phyloP scores from a whole-genome alignment of 306 rosid species.

The Trichosanthes cucumerina region DNA sequence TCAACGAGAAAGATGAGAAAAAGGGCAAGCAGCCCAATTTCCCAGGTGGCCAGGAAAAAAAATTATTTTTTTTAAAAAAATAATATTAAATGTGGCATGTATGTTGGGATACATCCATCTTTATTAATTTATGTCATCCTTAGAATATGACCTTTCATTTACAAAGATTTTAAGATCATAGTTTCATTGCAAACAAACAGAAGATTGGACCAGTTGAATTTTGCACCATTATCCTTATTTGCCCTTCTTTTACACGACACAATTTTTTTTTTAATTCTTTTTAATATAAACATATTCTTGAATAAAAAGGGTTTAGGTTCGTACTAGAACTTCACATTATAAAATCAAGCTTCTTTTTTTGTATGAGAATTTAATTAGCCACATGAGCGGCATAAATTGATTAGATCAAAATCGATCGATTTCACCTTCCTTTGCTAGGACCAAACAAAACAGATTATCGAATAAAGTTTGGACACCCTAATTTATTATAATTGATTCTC shows the following conservation, averaged over 20 bases:
- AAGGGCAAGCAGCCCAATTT: background rate
- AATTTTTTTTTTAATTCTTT: background rate
- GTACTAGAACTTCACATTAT: background rate
- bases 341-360: background rate
- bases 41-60: constrained; percentile 1
- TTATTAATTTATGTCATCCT: background rate
- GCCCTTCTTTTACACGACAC: background rate
- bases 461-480: background rate
- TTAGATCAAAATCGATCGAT: background rate
- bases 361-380: background rate
- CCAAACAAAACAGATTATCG: background rate
- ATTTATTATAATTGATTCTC: background rate
- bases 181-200: background rate
- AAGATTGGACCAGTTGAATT: background rate
- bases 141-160: background rate
- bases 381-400: background rate
- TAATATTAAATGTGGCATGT: background rate
- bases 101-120: background rate
- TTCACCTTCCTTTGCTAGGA: background rate
- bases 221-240: background rate
- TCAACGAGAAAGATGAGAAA: background rate
- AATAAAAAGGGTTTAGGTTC: background rate
- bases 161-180: background rate
- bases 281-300: background rate
- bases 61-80: background rate